These are phyloP conservation scores for Moesziomyces globuligerus DNA, from an alignment of 1,284 basidiomycete genomes.

Conservation along the genomic window DNA sequence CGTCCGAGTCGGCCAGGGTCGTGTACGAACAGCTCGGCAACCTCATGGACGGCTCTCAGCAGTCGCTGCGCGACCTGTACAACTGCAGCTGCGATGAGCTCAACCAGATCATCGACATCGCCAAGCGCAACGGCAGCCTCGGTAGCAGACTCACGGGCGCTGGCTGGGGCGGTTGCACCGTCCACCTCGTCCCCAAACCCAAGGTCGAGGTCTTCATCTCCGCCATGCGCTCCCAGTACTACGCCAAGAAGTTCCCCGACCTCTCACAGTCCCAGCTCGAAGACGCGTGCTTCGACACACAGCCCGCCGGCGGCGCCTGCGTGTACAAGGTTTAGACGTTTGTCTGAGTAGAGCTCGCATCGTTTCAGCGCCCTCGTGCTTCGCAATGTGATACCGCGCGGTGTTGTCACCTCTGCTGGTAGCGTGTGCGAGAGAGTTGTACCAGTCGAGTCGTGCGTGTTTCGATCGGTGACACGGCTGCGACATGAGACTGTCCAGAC, in stretches of 20 bases:
- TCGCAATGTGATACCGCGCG: no score
- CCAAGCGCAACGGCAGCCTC: constrained; percentile 55
- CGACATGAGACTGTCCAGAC: no score
- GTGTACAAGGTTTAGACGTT: constrained; percentile 39
- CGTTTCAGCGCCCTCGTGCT: no score
- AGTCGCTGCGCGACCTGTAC: constrained; percentile 55
- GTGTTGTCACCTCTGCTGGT: no score
- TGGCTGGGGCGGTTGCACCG: constrained; percentile 66
- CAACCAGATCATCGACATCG: constrained; percentile 56
- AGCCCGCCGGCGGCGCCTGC: constrained; percentile 64
- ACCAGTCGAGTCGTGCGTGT: no score
- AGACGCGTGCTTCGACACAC: constrained; percentile 59
- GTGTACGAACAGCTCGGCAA: constrained; percentile 54
- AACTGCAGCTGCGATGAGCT: constrained; percentile 63
- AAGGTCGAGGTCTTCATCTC: constrained; percentile 49
- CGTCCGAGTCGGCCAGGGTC: constrained; percentile 5
- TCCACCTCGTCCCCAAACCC: constrained; percentile 59
- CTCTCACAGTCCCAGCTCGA: constrained; percentile 45
- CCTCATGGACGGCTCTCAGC: constrained; percentile 61
- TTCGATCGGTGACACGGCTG: no score
- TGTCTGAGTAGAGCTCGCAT: no score
- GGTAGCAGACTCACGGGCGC: constrained; percentile 63
- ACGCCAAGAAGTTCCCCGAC: constrained; percentile 39
- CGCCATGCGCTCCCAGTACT: constrained; percentile 54
- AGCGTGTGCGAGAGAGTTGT: no score